phyloP scores from a whole-genome alignment of 352 stramenopile species.

The Pythium coloratum region DNA sequence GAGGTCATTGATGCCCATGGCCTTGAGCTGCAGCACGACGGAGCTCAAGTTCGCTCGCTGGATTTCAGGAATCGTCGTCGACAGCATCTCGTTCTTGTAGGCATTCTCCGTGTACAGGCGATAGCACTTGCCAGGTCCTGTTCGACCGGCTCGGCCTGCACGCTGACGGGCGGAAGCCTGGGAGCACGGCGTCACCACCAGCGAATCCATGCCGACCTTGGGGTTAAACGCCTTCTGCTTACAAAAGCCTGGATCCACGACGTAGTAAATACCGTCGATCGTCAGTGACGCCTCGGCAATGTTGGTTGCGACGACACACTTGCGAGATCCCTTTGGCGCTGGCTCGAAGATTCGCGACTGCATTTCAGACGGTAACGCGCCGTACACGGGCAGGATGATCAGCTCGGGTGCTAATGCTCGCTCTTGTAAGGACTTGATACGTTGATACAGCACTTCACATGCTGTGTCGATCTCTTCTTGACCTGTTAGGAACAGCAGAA shows the following conservation, averaged over 20 bases:
- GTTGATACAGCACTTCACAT: slow-evolving; percentile 96
- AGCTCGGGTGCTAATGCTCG: slow-evolving; percentile 95
- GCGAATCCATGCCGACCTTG: slow-evolving; percentile 98
- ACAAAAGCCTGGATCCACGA: slow-evolving; percentile 94
- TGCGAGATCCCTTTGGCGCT: slow-evolving; percentile 93
- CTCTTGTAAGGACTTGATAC: slow-evolving; percentile 96
- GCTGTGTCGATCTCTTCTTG: slow-evolving; percentile 99
- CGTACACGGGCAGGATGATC: slow-evolving; percentile 98
- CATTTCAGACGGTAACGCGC: slow-evolving; percentile 97
- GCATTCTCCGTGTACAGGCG: slow-evolving; percentile 98
- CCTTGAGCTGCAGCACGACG: slow-evolving; percentile 99
- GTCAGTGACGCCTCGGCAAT: slow-evolving; percentile 99
- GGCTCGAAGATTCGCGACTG: slow-evolving; percentile 99
- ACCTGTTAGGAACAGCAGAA: slow-evolving; percentile 98
- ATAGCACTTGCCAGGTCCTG: slow-evolving; percentile 99
- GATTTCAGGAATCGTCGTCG: slow-evolving; percentile 98
- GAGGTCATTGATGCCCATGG: slow-evolving; percentile 99
- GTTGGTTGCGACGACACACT: slow-evolving; percentile 99
- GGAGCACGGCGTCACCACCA: slow-evolving; percentile 98
- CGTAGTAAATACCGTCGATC: slow-evolving; percentile 98
- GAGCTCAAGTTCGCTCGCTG: slow-evolving; percentile 98
- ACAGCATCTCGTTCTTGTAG: slow-evolving; percentile 97
- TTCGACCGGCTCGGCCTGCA: slow-evolving; percentile 96
- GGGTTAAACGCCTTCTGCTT: slow-evolving; percentile 99
- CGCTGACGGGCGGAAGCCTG: slow-evolving; percentile 97